Conservation (phyloP, 495 filamentous ascomycete genomes). For the Elaphomyces granulatus region DNA sequence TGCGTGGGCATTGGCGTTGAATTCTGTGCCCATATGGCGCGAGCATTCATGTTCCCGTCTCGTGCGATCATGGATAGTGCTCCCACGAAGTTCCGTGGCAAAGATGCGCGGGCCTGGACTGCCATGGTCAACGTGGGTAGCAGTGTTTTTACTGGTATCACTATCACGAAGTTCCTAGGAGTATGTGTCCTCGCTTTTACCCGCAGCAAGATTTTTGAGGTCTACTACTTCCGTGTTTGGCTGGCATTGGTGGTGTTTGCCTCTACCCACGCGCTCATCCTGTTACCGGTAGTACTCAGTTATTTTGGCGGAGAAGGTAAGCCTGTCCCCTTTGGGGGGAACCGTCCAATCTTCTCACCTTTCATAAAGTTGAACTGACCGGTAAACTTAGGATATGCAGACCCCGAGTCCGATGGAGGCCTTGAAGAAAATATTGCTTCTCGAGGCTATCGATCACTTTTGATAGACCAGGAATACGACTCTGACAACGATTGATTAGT, state of each 20-base stretch:
- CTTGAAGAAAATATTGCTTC: constrained; percentile 67
- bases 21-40: constrained; percentile 93
- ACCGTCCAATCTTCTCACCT: no score
- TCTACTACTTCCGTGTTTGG: constrained; percentile 98
- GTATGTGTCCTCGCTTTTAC: constrained; percentile 91
- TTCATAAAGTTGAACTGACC: no score
- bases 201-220: constrained; percentile 95
- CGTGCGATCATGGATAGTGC: constrained; percentile 61
- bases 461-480: constrained; percentile 38
- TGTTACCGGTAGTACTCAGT: constrained; percentile 81
- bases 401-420: constrained; percentile 70
- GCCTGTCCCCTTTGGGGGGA: no score
- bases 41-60: constrained; percentile 89
- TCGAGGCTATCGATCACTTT: constrained; percentile 34
- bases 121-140: constrained; percentile 87
- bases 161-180: constrained; percentile 83
- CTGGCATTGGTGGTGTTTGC: constrained; percentile 77
- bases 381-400: constrained; percentile 54
- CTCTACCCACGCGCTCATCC: constrained; percentile 77
- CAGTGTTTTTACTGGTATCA: constrained; percentile 91
- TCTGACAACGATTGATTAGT: constrained; percentile 35
- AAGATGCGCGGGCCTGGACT: constrained; percentile 78
- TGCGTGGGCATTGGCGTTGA: constrained; percentile 92
- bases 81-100: constrained; percentile 47
- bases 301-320: constrained; percentile 69